phyloP scores from a whole-genome alignment of 441 rosid genomes.

The Sinapis alba region DNA sequence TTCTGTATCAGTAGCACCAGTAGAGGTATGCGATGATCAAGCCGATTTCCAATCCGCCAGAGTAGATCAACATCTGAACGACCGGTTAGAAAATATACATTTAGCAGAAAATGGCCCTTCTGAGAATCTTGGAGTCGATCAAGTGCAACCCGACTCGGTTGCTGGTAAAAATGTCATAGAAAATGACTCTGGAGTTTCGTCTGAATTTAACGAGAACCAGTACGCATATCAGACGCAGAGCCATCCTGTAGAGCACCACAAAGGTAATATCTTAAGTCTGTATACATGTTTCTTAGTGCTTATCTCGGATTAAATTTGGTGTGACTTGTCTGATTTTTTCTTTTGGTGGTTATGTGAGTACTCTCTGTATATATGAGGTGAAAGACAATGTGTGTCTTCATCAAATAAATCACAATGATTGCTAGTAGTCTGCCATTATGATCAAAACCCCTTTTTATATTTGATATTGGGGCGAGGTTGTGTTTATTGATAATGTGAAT shows the following conservation, averaged over 20 bases:
- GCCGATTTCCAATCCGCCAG: conserved; percentile 57
- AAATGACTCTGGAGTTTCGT: conserved; percentile 56
- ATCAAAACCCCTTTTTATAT: not conserved
- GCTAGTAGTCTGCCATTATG: not conserved
- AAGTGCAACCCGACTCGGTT: conserved; percentile 54
- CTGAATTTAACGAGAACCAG: conserved; percentile 60
- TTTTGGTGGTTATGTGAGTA: not conserved
- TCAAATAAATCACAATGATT: not conserved
- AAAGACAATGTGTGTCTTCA: conserved; percentile 3
- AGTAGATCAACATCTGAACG: conserved; percentile 52
- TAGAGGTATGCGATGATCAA: conserved; percentile 53
- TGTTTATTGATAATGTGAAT: conserved; percentile 4
- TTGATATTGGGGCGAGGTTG: not conserved
- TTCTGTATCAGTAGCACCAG: conserved; percentile 56
- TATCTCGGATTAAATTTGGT: not conserved
- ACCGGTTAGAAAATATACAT: conserved; percentile 60
- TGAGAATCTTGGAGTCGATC: conserved; percentile 48
- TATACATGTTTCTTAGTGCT: not conserved
- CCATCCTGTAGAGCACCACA: conserved; percentile 63
- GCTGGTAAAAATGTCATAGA: conserved; percentile 62
- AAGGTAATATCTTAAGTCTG: conserved; percentile 47
- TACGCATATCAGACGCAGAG: conserved; percentile 64
- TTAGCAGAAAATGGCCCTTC: conserved; percentile 51
- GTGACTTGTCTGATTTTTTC: not conserved
- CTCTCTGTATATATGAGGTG: not conserved